These are phyloP conservation scores for Boechera stricta DNA, from an alignment of 345 rosid species.

Conservation along the genomic window DNA sequence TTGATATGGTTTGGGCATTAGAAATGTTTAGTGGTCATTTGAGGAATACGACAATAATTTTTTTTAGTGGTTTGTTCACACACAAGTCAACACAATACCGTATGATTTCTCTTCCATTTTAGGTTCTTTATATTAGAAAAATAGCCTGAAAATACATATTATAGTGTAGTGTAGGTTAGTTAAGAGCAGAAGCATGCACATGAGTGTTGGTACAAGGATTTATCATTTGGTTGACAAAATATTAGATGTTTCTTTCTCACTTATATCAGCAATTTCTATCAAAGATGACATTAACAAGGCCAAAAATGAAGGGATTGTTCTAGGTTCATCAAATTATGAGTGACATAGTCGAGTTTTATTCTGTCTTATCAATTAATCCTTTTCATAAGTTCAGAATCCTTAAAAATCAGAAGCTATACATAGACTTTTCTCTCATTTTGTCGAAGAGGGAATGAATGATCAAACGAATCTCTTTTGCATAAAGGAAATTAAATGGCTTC, in stretches of 20 bases:
- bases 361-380: background rate
- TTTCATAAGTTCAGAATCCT: background rate
- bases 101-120: too few species aligned
- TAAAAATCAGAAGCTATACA: constrained; percentile 10
- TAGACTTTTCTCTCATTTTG: background rate
- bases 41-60: too few species aligned
- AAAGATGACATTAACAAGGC: background rate
- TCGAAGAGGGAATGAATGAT: background rate
- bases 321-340: too few species aligned
- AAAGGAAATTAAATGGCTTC: background rate
- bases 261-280: background rate
- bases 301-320: too few species aligned
- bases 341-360: background rate
- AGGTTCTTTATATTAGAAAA: too few species aligned
- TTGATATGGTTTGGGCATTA: background rate
- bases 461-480: background rate
- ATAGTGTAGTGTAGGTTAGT: too few species aligned
- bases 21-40: background rate
- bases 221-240: background rate
- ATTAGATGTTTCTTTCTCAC: background rate
- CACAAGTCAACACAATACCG: background rate
- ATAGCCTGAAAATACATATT: too few species aligned
- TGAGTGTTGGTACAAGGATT: background rate
- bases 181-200: background rate
- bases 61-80: background rate